Evolutionary conservation across 345 rosid species (phyloP).

Genomic region (Boechera stricta): DNA sequence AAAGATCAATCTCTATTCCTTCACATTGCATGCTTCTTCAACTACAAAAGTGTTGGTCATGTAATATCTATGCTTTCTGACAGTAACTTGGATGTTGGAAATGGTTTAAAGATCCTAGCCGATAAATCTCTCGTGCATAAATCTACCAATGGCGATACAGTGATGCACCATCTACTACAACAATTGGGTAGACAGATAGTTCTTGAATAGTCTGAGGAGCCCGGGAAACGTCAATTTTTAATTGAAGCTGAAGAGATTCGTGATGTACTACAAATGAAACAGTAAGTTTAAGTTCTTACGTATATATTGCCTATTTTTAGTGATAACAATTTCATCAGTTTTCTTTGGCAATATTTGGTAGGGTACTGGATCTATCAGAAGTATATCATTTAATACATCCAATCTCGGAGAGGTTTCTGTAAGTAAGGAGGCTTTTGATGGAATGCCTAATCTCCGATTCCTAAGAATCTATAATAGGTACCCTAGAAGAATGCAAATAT

Average conservation of each 20-base stretch:
- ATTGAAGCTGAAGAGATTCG: conserved; percentile 18
- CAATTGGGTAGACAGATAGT: conserved; percentile 37
- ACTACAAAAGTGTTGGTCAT: background rate
- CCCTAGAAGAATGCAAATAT: background rate
- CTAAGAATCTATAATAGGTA: background rate
- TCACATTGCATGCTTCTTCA: conserved; percentile 45
- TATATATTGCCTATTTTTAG: background rate
- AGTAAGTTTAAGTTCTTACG: conserved; percentile 7
- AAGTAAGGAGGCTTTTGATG: background rate
- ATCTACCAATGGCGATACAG: background rate
- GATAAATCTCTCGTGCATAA: conserved; percentile 35
- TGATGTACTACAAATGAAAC: conserved; percentile 16
- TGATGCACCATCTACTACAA: conserved; percentile 37
- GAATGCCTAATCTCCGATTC: conserved; percentile 33
- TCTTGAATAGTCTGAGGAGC: conserved; percentile 4
- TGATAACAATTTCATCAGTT: background rate
- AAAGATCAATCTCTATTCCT: conserved; percentile 30
- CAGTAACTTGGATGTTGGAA: background rate
- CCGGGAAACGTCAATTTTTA: conserved; percentile 31
- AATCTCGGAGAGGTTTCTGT: background rate
- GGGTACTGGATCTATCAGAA: conserved; percentile 34
- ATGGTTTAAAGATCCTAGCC: background rate
- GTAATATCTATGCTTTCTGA: background rate
- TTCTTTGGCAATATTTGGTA: background rate
- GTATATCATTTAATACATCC: conserved; percentile 10